phyloP scores from a whole-genome alignment of 1,284 basidiomycete genomes.

The Pascua guehoae region DNA sequence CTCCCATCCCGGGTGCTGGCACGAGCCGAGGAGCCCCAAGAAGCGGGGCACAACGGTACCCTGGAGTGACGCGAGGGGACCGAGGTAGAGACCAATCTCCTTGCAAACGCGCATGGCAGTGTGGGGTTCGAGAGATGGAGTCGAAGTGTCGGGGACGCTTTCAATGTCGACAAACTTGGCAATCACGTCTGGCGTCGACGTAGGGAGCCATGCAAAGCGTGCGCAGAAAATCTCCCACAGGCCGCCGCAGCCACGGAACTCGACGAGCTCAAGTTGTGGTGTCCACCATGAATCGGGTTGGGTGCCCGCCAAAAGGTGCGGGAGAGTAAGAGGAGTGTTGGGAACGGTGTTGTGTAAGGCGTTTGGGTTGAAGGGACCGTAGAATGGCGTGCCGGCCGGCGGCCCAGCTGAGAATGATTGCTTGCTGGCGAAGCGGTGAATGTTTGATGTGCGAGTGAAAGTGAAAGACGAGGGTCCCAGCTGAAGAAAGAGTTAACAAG shows the following conservation, averaged over 20 bases:
- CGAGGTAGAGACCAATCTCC: conserved; percentile 3
- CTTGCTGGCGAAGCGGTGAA: too few relatives aligned
- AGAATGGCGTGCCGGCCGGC: neutral
- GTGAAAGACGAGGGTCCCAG: neutral
- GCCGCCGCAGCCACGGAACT: neutral
- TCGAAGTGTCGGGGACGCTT: neutral
- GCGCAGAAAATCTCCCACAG: conserved; percentile 9
- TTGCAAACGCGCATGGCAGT: neutral
- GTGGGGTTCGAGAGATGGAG: neutral
- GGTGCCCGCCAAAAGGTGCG: neutral
- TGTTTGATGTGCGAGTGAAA: neutral
- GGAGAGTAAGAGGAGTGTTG: too few relatives aligned
- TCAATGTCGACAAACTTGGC: conserved; percentile 4
- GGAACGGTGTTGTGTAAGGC: neutral
- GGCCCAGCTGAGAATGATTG: too few relatives aligned
- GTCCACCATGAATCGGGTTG: conserved; percentile 2
- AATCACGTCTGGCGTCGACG: conserved; percentile 3
- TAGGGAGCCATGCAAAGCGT: conserved; percentile 2
- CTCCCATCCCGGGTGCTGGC: conserved; percentile 4
- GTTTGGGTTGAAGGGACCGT: neutral
- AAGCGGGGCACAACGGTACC: conserved; percentile 10
- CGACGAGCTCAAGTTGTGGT: conserved; percentile 5
- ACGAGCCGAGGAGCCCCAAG: conserved; percentile 7
- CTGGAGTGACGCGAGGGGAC: conserved; percentile 4
- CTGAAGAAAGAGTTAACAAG: neutral